A percentile compares a stretch with the other conserved stretches of the same genome.
Evolutionary conservation across 495 filamentous ascomycete genomes (phyloP).

Genomic region (Lineolata rhizophorae): DNA sequence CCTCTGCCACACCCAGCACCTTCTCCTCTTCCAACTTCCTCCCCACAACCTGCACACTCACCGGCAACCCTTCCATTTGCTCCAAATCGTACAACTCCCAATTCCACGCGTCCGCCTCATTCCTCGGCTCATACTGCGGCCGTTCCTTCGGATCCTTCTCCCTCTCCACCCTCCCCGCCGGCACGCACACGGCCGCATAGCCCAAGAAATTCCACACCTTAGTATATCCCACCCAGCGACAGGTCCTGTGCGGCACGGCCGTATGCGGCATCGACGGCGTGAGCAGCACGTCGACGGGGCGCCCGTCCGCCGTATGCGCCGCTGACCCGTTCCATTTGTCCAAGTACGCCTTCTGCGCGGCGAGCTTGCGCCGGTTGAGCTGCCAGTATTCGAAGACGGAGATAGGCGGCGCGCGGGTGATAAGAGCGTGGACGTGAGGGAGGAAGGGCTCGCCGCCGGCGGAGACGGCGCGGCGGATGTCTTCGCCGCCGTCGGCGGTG

Average conservation of each 20-base stretch:
- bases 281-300: slow-evolving; percentile 36
- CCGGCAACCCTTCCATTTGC: slow-evolving; percentile 24
- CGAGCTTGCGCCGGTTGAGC: slow-evolving; percentile 32
- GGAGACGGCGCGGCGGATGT: slow-evolving; percentile 23
- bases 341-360: slow-evolving; percentile 40
- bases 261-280: slow-evolving; percentile 30
- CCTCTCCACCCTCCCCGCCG: slow-evolving; percentile 34
- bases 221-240: slow-evolving; percentile 39
- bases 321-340: slow-evolving; percentile 41
- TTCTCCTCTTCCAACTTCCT: slow-evolving; percentile 26
- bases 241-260: no score
- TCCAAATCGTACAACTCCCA: slow-evolving; percentile 31
- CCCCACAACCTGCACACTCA: slow-evolving; percentile 24
- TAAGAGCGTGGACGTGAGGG: slow-evolving; percentile 22
- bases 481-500: slow-evolving; percentile 26
- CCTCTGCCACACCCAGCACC: slow-evolving; percentile 22
- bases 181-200: slow-evolving; percentile 33
- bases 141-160: slow-evolving; percentile 23
- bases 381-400: slow-evolving; percentile 26
- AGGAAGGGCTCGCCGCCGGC: slow-evolving; percentile 32
- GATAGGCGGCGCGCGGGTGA: slow-evolving; percentile 16
- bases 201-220: slow-evolving; percentile 32
- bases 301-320: slow-evolving; percentile 10
- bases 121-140: slow-evolving; percentile 16
- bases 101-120: slow-evolving; percentile 22